Evolutionary conservation across 768 basidiomycete species (phyloP).

Genomic region (Boletales sp.): DNA sequence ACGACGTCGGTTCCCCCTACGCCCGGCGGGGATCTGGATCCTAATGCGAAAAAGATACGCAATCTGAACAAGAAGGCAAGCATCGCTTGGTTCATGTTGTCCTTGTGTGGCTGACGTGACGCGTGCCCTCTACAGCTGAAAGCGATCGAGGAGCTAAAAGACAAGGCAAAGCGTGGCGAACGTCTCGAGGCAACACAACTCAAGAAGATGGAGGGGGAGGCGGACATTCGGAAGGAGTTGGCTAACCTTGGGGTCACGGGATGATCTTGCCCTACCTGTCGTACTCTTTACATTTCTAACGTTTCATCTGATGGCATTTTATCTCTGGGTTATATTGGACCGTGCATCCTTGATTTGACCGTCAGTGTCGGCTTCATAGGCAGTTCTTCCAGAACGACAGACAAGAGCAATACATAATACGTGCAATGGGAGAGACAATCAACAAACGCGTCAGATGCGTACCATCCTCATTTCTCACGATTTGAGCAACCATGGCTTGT

Average conservation of each 20-base stretch:
- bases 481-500: conserved; percentile 75
- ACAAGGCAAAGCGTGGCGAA: conserved; percentile 85
- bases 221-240: conserved; percentile 80
- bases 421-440: no score
- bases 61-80: conserved; percentile 93
- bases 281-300: neutral
- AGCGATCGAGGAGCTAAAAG: conserved; percentile 98
- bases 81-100: neutral
- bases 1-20: conserved; percentile 43
- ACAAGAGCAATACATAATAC: no score
- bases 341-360: neutral
- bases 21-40: conserved; percentile 65
- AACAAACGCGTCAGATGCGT: neutral
- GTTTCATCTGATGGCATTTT: neutral
- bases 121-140: conserved; percentile 61
- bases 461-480: conserved; percentile 20
- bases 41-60: conserved; percentile 86
- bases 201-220: conserved; percentile 94
- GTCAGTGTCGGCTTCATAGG: no score
- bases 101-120: conserved; percentile 5
- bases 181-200: conserved; percentile 91
- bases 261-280: conserved; percentile 1
- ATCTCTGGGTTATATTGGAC: conserved; percentile 5
- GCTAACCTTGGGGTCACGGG: conserved; percentile 29
- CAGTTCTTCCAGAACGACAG: no score